A percentile compares a stretch with the other conserved stretches of the same genome.
These are phyloP conservation scores for Euphorbia pulcherrima DNA, from an alignment of 345 rosid genomes.

Conservation along the genomic window DNA sequence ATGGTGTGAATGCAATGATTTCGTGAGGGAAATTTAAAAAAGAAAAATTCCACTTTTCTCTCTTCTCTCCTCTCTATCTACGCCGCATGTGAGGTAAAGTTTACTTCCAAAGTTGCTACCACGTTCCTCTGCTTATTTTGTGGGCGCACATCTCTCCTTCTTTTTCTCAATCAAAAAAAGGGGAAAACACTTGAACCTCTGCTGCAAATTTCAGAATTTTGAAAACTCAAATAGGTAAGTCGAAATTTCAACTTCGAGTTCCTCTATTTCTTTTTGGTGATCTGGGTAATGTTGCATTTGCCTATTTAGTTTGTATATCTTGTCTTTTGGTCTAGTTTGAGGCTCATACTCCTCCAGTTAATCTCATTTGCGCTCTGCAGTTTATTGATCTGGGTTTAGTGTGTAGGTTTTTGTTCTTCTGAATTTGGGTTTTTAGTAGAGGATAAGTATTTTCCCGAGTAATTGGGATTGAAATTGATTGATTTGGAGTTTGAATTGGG, in stretches of 20 bases:
- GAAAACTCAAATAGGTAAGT: constrained; percentile 3
- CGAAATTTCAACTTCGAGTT: constrained; percentile 17
- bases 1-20: constrained; percentile 9
- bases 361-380: constrained; percentile 8
- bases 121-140: constrained; percentile 61
- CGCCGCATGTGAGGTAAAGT: constrained; percentile 34
- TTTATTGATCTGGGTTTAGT: constrained; percentile 22
- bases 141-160: constrained; percentile 27
- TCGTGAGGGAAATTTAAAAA: background rate
- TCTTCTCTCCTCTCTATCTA: constrained; percentile 14
- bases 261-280: constrained; percentile 14
- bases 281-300: constrained; percentile 40
- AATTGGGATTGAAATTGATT: constrained; percentile 10
- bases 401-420: constrained; percentile 16
- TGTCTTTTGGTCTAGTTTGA: constrained; percentile 8
- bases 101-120: constrained; percentile 54
- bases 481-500: constrained; percentile 15
- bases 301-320: background rate
- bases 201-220: constrained; percentile 1
- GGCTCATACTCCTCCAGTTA: constrained; percentile 1
- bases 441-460: constrained; percentile 3
- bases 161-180: constrained; percentile 7
- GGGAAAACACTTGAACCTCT: constrained; percentile 9
- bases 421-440: constrained; percentile 9
- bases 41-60: background rate